phyloP scores from a whole-genome alignment of 2,329 filamentous ascomycete species.

The Clarireedia sp. region DNA sequence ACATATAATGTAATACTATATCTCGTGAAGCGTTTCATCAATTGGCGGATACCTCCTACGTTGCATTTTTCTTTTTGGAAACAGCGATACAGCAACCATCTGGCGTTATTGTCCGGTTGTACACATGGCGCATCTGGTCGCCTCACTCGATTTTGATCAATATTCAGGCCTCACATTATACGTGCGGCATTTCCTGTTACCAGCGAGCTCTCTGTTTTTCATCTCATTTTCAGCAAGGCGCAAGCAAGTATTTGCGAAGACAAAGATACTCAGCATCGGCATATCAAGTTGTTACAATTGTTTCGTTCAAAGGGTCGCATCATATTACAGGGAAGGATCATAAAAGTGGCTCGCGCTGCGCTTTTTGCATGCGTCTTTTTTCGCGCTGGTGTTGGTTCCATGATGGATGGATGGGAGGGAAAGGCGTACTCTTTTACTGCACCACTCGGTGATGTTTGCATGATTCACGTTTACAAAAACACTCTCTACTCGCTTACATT shows the following conservation, averaged over 20 bases:
- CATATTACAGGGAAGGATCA: constrained; percentile 26
- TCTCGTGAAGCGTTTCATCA: constrained; percentile 2
- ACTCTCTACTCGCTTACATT: not conserved
- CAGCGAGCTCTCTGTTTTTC: not conserved
- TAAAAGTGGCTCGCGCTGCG: constrained; percentile 30
- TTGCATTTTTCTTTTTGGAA: constrained; percentile 1
- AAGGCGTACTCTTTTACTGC: not conserved
- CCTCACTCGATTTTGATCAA: not conserved
- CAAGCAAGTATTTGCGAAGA: not conserved
- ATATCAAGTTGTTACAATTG: not conserved
- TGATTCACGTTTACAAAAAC: not conserved
- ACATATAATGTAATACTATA: constrained; percentile 7
- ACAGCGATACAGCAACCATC: not conserved
- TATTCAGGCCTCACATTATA: not conserved
- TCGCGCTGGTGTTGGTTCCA: not conserved
- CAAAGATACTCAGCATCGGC: not conserved
- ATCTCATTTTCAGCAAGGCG: not conserved
- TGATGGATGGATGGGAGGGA: not conserved
- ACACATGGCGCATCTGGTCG: constrained; percentile 2
- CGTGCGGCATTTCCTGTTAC: not conserved
- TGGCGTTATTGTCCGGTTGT: constrained; percentile 12
- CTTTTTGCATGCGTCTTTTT: constrained; percentile 9
- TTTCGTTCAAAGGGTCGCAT: constrained; percentile 13
- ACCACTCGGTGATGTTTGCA: not conserved
- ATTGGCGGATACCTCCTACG: not conserved